Conservation (phyloP, 306 rosid species). For the Fragaria vesca region DNA sequence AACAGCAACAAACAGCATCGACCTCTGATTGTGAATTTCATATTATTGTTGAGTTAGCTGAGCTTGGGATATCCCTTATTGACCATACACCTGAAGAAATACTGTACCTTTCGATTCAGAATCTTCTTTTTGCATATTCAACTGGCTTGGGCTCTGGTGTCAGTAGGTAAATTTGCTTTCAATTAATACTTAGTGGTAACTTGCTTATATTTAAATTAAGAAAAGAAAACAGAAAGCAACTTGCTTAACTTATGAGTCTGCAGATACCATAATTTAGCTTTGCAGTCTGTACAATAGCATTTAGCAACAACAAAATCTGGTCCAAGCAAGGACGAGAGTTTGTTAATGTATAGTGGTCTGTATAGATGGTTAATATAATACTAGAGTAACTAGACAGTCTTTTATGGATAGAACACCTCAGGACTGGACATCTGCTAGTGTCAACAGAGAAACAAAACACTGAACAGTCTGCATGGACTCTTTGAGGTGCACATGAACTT, state of each 20-base stretch:
- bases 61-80: constrained; percentile 80
- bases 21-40: constrained; percentile 73
- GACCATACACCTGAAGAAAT: constrained; percentile 97
- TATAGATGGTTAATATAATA: background rate
- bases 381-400: no score
- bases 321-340: background rate
- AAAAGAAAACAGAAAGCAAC: background rate
- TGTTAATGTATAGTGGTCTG: background rate
- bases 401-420: background rate
- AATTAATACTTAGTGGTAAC: background rate
- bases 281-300: background rate
- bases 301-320: background rate
- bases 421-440: background rate
- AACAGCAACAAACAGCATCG: constrained; percentile 46
- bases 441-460: background rate
- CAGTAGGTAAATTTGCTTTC: constrained; percentile 62
- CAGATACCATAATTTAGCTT: background rate
- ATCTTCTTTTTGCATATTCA: constrained; percentile 78
- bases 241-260: background rate
- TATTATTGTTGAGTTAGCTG: constrained; percentile 74
- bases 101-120: constrained; percentile 75
- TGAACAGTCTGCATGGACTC: constrained; percentile 3
- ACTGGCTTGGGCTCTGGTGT: constrained; percentile 91
- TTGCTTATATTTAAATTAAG: background rate
- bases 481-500: background rate